Evolutionary conservation across 345 rosid species (phyloP).

Genomic region (Moringa oleifera): DNA sequence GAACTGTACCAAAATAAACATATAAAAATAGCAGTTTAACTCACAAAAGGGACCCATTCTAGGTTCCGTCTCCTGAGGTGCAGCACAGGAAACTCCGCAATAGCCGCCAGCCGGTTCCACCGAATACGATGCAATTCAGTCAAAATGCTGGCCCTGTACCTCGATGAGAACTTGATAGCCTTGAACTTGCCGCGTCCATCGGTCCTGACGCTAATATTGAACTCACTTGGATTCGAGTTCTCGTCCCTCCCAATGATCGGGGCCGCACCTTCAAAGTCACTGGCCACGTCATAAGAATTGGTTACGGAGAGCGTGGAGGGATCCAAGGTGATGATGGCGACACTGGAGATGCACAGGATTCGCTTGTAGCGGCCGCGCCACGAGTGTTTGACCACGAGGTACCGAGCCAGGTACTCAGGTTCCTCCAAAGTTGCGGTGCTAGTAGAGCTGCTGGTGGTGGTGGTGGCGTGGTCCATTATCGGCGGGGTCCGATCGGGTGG

Average conservation of each 20-base stretch:
- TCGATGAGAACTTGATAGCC: conserved; percentile 74
- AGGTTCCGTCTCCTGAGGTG: conserved; percentile 69
- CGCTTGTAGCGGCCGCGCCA: conserved; percentile 99
- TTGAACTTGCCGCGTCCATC: conserved; percentile 92
- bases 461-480: conserved; percentile 44
- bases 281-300: conserved; percentile 60
- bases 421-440: conserved; percentile 46
- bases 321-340: conserved; percentile 71
- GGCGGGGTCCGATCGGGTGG: conserved; percentile 28
- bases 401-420: conserved; percentile 91
- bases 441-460: conserved; percentile 19
- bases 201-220: conserved; percentile 68
- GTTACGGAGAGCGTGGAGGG: conserved; percentile 74
- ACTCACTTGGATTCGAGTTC: conserved; percentile 52
- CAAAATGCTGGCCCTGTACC: conserved; percentile 66
- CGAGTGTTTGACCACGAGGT: conserved; percentile 80
- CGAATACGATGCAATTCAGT: conserved; percentile 78
- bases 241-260: conserved; percentile 78
- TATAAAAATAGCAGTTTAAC: conserved; percentile 18
- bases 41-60: conserved; percentile 83
- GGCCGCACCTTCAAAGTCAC: conserved; percentile 69
- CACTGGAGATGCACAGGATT: conserved; percentile 69
- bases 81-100: conserved; percentile 79
- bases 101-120: conserved; percentile 54
- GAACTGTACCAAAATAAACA: neutral